Evolutionary conservation across 495 filamentous ascomycete genomes (phyloP), one percentile per base, ranked within the genome.

Genomic region (Collariella sp.): DNA sequence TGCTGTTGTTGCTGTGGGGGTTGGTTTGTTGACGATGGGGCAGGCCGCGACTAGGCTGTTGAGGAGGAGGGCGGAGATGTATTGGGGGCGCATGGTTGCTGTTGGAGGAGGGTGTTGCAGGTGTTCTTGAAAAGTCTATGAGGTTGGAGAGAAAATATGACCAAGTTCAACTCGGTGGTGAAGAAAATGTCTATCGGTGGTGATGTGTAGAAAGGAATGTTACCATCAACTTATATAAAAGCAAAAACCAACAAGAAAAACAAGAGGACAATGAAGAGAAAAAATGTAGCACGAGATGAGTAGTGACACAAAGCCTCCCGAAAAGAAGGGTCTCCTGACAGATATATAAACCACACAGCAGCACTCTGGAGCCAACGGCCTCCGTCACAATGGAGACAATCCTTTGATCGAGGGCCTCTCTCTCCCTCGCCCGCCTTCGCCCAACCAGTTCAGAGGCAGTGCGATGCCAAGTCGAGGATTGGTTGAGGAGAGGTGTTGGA

Each of bases 21-120:
- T 41, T 40, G 49, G 55, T 16, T 41, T 31, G 31, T 6, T 2
- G 3, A 20, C 44, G 33, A 54, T 22, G 4, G 56, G 50, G 20
- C 15, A 31, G 26, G 50, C 50, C 16, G 23, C 18, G 40, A 40
- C 50, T 12, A 54, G 45, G 5, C 49, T 36, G 48, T n/a, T 23
- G 50, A 56, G 35, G 53, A 62, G 44, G 22, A 62, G 12, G 3
- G 48, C 18, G 2, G 57, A 52, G 29, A 59, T 3, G 20, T 20
- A 5, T 39, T 51, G 49, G 19, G 22, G 3, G 29, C 48, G 57
- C 57, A 60, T 39, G 54, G 54, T 2, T 34, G 22, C 13, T 19
- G 19, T 22, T 46, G 39, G 13, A n/a, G 18, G 15, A 20, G 6
- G 24, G 22, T 33, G n/a, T 22, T 10, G n/a, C n/a, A 9, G 40